Percentiles rank a stretch among this genome's conserved stretches.
Conservation (phyloP, 768 basidiomycete species). For the Macrocybe gigantea region DNA sequence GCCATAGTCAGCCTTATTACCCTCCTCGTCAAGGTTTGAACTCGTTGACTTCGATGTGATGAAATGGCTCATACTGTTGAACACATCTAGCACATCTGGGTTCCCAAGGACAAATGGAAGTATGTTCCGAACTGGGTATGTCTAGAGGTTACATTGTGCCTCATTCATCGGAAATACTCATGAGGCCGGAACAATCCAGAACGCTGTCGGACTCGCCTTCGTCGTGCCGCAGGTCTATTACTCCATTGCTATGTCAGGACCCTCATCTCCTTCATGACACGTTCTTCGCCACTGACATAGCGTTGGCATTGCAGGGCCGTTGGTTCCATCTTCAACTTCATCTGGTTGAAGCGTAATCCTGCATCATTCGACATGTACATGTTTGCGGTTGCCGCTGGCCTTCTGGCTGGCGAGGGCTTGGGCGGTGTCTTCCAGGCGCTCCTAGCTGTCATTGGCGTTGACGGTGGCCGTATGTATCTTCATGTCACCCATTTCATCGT, state of each 20-base stretch:
- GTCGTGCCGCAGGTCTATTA: slow-evolving; percentile 47
- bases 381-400: slow-evolving; percentile 48
- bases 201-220: slow-evolving; percentile 47
- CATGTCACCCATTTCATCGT: background rate
- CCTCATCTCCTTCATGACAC: background rate
- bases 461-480: slow-evolving; percentile 35
- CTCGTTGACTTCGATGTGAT: background rate
- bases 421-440: slow-evolving; percentile 56
- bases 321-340: slow-evolving; percentile 40
- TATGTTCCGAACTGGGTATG: slow-evolving; percentile 48
- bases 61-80: background rate
- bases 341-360: slow-evolving; percentile 44
- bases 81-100: slow-evolving; percentile 27
- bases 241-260: slow-evolving; percentile 38
- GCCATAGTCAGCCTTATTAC: slow-evolving; percentile 37
- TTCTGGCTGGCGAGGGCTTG: slow-evolving; percentile 55
- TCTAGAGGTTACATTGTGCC: background rate
- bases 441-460: slow-evolving; percentile 46
- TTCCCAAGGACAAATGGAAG: slow-evolving; percentile 43
- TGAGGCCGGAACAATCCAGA: slow-evolving; percentile 16
- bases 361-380: slow-evolving; percentile 49
- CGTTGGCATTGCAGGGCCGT: slow-evolving; percentile 19
- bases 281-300: background rate
- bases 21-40: slow-evolving; percentile 33
- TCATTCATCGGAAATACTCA: background rate